Conservation (phyloP, 441 rosid genomes). For the Populus hybrid region DNA sequence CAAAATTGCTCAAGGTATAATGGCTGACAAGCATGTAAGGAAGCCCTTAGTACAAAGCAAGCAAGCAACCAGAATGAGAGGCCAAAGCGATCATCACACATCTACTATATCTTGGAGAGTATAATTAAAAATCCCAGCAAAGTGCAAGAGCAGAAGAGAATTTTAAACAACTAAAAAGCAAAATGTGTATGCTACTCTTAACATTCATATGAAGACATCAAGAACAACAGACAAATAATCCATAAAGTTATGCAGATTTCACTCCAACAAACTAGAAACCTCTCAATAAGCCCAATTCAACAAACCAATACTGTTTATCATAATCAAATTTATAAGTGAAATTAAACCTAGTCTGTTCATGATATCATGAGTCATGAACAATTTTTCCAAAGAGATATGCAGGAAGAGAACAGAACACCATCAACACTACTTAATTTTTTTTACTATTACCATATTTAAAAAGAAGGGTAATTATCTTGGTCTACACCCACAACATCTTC, state of each 20-base stretch:
- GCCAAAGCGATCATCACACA: background rate
- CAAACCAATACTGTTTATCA: background rate
- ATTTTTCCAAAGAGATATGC: background rate
- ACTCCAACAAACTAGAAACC: background rate
- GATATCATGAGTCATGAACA: background rate
- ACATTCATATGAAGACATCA: conserved; percentile 4
- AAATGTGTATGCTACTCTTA: background rate
- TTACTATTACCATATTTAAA: background rate
- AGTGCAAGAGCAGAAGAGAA: background rate
- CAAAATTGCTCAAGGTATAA: conserved; percentile 4
- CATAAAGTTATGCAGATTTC: background rate
- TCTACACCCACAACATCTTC: background rate
- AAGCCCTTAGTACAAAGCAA: background rate
- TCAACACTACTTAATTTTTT: background rate
- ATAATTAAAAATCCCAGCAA: background rate
- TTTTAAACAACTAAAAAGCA: background rate
- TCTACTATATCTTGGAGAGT: background rate
- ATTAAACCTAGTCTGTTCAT: background rate
- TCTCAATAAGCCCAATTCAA: conserved; percentile 3
- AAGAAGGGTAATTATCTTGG: background rate
- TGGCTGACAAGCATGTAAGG: background rate
- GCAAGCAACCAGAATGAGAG: no score
- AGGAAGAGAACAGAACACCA: background rate
- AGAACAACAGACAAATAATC: background rate
- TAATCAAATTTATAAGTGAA: background rate